phyloP scores from a whole-genome alignment of 495 filamentous ascomycete species.

The Hypomontagnella submonticulosa region DNA sequence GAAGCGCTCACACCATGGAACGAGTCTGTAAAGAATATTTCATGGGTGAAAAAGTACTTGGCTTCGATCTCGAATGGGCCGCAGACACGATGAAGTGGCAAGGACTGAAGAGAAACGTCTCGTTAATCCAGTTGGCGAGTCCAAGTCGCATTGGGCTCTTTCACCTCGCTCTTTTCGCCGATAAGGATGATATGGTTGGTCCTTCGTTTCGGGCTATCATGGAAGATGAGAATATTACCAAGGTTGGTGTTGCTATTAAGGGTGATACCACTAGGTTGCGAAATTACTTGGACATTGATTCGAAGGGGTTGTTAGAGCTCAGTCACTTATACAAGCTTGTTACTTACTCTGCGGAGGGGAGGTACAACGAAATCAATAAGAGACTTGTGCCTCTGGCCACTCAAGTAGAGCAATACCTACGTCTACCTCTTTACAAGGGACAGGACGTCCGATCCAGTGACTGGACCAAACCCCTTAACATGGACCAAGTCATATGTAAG shows the following conservation, averaged over 20 bases:
- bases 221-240: conserved; percentile 74
- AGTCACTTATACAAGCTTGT: conserved; percentile 82
- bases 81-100: conserved; percentile 56
- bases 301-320: conserved; percentile 78
- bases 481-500: conserved; percentile 79
- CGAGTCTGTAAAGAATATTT: conserved; percentile 72
- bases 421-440: conserved; percentile 81
- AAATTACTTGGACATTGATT: conserved; percentile 70
- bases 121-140: conserved; percentile 82
- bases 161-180: conserved; percentile 73
- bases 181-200: conserved; percentile 69
- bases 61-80: conserved; percentile 90
- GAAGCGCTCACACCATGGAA: conserved; percentile 71
- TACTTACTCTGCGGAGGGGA: conserved; percentile 63
- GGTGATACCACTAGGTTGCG: conserved; percentile 77
- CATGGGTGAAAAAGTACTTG: conserved; percentile 72
- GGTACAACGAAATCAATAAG: conserved; percentile 69
- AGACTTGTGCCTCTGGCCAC: conserved; percentile 70
- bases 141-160: conserved; percentile 83
- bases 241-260: conserved; percentile 80
- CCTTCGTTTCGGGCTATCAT: conserved; percentile 76
- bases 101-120: conserved; percentile 72
- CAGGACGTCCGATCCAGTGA: conserved; percentile 72
- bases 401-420: conserved; percentile 76
- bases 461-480: conserved; percentile 71